Conservation (phyloP, 2,329 filamentous ascomycete species). For the Neurospora crassa region DNA sequence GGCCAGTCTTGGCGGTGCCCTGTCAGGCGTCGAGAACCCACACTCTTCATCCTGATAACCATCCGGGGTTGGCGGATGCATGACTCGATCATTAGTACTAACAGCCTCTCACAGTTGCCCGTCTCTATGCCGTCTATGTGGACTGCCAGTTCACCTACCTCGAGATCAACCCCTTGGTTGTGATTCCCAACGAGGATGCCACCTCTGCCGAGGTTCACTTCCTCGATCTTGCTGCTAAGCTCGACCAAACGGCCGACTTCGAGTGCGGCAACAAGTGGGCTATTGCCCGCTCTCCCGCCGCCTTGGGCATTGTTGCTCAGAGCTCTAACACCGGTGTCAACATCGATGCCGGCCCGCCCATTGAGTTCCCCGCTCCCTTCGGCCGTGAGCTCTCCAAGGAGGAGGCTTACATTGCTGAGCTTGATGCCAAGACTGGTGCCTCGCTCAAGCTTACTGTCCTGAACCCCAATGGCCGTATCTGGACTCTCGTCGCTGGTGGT, state of each 20-base stretch:
- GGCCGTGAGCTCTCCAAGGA: slow-evolving; percentile 98
- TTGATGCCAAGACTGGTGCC: slow-evolving; percentile 98
- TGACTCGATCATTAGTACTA: slow-evolving; percentile 1
- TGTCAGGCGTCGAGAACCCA: background rate
- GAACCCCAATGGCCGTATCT: slow-evolving; percentile 84
- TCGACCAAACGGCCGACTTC: slow-evolving; percentile 98
- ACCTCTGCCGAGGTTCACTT: slow-evolving; percentile 95
- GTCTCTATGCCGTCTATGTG: slow-evolving; percentile 96
- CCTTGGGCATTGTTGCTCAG: slow-evolving; percentile 65
- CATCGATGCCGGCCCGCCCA: slow-evolving; percentile 92
- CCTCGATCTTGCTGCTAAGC: slow-evolving; percentile 95
- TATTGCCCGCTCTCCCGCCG: slow-evolving; percentile 80
- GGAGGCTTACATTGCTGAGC: slow-evolving; percentile 96
- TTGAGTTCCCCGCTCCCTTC: slow-evolving; percentile 98
- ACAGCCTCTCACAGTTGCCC: slow-evolving; percentile 45
- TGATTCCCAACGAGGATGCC: slow-evolving; percentile 86
- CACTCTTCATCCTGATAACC: background rate
- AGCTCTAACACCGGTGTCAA: slow-evolving; percentile 66
- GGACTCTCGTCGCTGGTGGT: slow-evolving; percentile 97
- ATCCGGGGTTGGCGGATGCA: background rate
- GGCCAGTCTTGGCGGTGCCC: background rate
- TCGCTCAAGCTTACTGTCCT: slow-evolving; percentile 97
- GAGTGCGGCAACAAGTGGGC: slow-evolving; percentile 99
- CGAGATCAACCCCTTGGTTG: slow-evolving; percentile 98
- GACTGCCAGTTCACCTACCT: slow-evolving; percentile 99